Conservation (phyloP, 495 filamentous ascomycete species). For the Tetracladium marchalianum region DNA sequence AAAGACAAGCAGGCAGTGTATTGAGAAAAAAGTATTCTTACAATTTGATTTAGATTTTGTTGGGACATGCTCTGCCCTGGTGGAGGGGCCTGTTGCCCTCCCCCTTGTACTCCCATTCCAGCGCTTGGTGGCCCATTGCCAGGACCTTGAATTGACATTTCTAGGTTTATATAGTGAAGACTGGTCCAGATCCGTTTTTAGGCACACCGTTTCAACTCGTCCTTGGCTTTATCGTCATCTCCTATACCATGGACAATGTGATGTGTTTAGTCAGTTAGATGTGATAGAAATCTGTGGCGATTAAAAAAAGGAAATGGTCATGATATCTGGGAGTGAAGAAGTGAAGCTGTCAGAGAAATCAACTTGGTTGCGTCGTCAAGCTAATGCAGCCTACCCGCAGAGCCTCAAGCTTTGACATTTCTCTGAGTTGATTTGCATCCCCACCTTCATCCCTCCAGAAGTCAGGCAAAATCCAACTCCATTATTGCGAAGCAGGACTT, state of each 20-base stretch:
- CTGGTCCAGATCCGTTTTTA: too few relatives aligned
- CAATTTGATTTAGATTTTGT: slow-evolving; percentile 93
- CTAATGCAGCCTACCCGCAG: slow-evolving; percentile 18
- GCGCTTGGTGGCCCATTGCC: slow-evolving; percentile 39
- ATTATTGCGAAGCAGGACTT: too few relatives aligned
- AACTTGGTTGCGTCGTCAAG: not conserved
- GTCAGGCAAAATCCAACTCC: too few relatives aligned
- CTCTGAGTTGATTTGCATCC: not conserved
- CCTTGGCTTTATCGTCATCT: too few relatives aligned
- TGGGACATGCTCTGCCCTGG: slow-evolving; percentile 51
- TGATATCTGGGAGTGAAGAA: not conserved
- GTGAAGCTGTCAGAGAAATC: too few relatives aligned
- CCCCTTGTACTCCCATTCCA: slow-evolving; percentile 41
- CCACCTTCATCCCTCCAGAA: not conserved
- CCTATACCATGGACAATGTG: not conserved
- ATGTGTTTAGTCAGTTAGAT: not conserved
- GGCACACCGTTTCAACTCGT: too few relatives aligned
- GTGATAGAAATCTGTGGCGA: not conserved
- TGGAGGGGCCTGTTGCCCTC: slow-evolving; percentile 28
- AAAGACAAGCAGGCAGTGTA: not conserved
- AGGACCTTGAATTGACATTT: slow-evolving; percentile 25
- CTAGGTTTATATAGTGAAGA: too few relatives aligned
- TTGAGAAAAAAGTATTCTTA: slow-evolving; percentile 37
- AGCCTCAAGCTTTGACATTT: slow-evolving; percentile 9
- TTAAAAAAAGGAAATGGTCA: not conserved